Percentiles rank a stretch among this genome's conserved stretches.
Evolutionary conservation across 768 basidiomycete species (phyloP).

Genomic region (Termitomyces sp.): DNA sequence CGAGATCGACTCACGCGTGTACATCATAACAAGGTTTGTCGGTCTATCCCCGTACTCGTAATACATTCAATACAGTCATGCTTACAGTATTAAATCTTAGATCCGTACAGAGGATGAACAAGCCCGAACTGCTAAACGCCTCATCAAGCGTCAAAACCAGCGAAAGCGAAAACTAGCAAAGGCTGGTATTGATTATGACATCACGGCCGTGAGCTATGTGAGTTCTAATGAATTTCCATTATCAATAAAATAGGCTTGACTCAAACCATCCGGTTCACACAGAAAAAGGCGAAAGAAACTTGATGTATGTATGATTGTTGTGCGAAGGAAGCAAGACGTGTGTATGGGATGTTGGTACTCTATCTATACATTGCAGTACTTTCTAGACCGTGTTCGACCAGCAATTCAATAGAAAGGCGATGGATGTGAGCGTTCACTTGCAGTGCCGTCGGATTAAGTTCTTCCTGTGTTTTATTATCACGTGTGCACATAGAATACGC

Average conservation of each 20-base stretch:
- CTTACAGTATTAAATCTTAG: constrained; percentile 28
- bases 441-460: no score
- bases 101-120: constrained; percentile 70
- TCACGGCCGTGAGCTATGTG: constrained; percentile 79
- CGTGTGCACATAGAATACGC: no score
- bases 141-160: constrained; percentile 71
- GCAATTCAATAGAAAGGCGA: no score
- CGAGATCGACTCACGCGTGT: constrained; percentile 61
- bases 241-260: neutral
- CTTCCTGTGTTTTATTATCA: no score
- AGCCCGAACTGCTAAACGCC: constrained; percentile 53
- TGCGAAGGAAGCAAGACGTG: neutral
- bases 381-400: neutral
- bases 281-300: neutral
- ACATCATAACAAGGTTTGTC: constrained; percentile 75
- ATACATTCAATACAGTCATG: neutral
- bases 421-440: no score
- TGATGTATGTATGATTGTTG: neutral
- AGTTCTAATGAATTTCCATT: constrained; percentile 24
- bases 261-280: no score
- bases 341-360: neutral
- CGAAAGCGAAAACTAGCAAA: constrained; percentile 76
- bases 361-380: neutral
- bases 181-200: constrained; percentile 83
- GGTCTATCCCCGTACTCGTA: neutral